These are phyloP conservation scores for Aspergillus heteromorphus DNA, from an alignment of 495 filamentous ascomycete genomes.

Conservation along the genomic window DNA sequence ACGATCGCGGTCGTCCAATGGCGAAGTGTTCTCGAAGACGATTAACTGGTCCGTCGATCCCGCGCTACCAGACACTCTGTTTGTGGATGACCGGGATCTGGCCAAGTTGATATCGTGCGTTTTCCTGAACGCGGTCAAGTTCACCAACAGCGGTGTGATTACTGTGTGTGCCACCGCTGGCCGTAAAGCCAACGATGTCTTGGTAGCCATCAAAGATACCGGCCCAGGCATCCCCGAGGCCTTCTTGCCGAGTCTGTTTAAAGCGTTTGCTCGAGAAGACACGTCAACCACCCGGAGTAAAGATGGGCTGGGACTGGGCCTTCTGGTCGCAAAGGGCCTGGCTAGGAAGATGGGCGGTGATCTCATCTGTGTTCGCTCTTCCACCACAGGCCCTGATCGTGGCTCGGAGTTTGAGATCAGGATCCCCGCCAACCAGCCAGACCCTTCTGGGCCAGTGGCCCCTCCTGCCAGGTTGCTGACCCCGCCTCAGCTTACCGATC, in stretches of 20 bases:
- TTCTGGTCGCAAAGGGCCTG: conserved; percentile 72
- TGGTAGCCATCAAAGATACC: conserved; percentile 61
- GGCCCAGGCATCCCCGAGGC: conserved; percentile 67
- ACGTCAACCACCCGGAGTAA: conserved; percentile 64
- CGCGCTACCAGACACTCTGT: conserved; percentile 59
- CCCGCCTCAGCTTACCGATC: conserved; percentile 22
- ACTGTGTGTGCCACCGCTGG: conserved; percentile 51
- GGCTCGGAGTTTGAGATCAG: conserved; percentile 74
- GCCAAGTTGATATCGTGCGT: conserved; percentile 70
- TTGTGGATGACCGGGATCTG: conserved; percentile 68
- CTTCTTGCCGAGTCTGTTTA: conserved; percentile 68
- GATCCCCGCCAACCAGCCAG: conserved; percentile 54
- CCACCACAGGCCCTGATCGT: conserved; percentile 59
- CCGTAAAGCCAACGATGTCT: conserved; percentile 47
- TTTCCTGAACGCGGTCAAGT: conserved; percentile 75
- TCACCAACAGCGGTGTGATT: conserved; percentile 67
- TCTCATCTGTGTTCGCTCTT: conserved; percentile 61
- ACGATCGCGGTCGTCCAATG: conserved; percentile 52
- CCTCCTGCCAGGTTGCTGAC: conserved; percentile 29
- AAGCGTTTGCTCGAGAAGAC: conserved; percentile 69
- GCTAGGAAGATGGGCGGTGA: conserved; percentile 73
- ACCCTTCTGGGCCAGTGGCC: conserved; percentile 36
- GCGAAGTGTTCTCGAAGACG: conserved; percentile 50
- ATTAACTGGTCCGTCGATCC: conserved; percentile 66
- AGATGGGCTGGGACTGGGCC: conserved; percentile 69